Percentiles rank a stretch among this genome's conserved stretches.
phyloP scores from a whole-genome alignment of 768 basidiomycete species.

The Xerocomus potaroensis region DNA sequence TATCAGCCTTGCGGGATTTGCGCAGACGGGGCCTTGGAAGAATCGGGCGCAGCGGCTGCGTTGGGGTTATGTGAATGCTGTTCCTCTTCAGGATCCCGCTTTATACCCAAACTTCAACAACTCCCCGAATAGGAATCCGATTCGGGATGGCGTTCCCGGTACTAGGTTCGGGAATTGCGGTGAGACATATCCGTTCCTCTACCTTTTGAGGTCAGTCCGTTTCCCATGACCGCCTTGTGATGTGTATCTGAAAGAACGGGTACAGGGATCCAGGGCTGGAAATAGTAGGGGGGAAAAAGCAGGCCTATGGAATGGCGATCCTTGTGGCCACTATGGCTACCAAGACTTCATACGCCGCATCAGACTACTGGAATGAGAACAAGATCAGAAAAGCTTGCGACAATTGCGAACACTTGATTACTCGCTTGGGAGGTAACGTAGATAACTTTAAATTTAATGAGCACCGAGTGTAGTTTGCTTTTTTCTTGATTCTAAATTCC shows the following conservation, averaged over 20 bases:
- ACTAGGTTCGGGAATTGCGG: neutral
- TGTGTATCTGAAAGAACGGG: neutral
- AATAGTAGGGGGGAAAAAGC: too few species aligned
- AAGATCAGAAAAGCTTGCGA: neutral
- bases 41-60: neutral
- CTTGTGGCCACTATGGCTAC: too few species aligned
- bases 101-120: neutral
- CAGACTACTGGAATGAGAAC: neutral
- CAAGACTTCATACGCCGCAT: neutral
- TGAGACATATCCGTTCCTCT: neutral
- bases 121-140: neutral
- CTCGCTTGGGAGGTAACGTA: too few species aligned
- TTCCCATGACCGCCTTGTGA: neutral
- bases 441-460: too few species aligned
- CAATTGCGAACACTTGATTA: neutral
- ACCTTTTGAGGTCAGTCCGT: neutral
- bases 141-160: neutral
- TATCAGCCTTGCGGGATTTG: neutral
- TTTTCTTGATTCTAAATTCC: too few species aligned
- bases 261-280: neutral
- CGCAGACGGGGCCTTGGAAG: neutral
- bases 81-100: neutral
- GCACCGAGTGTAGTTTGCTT: too few species aligned
- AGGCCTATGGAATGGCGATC: neutral
- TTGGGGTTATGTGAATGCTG: neutral